Percentiles rank a stretch among this genome's conserved stretches.
These are phyloP conservation scores for Hortiboletus campestris DNA, from an alignment of 768 basidiomycete genomes.

Conservation along the genomic window DNA sequence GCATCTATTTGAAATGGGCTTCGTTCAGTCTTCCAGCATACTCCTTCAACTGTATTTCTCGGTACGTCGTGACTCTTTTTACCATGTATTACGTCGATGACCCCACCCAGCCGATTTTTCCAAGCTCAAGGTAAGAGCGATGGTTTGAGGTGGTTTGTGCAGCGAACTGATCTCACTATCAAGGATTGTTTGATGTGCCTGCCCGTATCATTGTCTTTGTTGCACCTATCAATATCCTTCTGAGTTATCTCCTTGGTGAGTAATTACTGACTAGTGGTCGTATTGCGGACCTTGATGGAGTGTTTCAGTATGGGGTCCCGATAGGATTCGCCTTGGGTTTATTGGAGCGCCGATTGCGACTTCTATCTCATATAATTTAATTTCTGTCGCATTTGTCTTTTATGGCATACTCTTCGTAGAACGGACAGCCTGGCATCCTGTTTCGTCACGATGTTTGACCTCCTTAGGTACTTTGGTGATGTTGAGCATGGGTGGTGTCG, in stretches of 20 bases:
- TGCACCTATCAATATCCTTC: constrained; percentile 78
- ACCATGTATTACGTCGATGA: constrained; percentile 51
- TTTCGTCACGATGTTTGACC: constrained; percentile 62
- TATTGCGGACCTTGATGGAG: constrained; percentile 42
- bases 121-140: constrained; percentile 73
- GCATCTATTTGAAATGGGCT: constrained; percentile 67
- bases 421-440: constrained; percentile 81
- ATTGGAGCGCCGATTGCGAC: constrained; percentile 91
- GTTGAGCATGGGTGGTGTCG: constrained; percentile 80
- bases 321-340: constrained; percentile 76
- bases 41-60: constrained; percentile 51
- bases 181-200: constrained; percentile 79
- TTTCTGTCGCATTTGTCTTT: constrained; percentile 55
- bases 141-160: constrained; percentile 16
- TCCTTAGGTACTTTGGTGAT: constrained; percentile 65
- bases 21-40: constrained; percentile 78
- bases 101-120: constrained; percentile 44
- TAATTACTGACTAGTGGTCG: neutral
- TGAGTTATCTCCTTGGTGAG: constrained; percentile 82
- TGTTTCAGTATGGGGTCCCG: constrained; percentile 88
- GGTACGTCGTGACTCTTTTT: constrained; percentile 25
- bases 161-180: constrained; percentile 1
- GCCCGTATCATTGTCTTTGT: constrained; percentile 79
- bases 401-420: constrained; percentile 67
- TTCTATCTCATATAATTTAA: constrained; percentile 82